These are phyloP conservation scores for Sporothrix sp. DNA, from an alignment of 2,329 filamentous ascomycete species.

Conservation along the genomic window DNA sequence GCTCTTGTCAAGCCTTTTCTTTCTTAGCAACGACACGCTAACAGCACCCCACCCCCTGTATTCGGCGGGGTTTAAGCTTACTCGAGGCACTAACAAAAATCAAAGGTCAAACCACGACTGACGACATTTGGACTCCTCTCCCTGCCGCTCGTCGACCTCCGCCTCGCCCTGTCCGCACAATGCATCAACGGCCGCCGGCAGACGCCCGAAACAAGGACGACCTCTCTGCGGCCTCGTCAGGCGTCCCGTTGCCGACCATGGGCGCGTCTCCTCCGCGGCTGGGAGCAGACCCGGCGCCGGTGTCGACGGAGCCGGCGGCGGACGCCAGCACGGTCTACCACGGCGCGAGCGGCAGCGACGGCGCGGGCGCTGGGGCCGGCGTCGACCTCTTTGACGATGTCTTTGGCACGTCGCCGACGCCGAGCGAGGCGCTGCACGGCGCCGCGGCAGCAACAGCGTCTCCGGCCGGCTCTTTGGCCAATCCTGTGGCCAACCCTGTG, in stretches of 20 bases:
- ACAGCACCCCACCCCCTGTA: too few species aligned
- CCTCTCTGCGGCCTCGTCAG: conserved; percentile 1
- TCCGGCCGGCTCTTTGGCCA: not conserved
- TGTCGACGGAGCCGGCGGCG: not conserved
- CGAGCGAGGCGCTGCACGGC: too few species aligned
- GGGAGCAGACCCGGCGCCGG: not conserved
- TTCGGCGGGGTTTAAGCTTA: too few species aligned
- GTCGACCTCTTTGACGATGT: conserved; percentile 18
- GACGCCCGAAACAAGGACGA: conserved; percentile 14
- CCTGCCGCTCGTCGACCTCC: too few species aligned
- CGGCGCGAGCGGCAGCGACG: not conserved
- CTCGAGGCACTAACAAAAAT: too few species aligned
- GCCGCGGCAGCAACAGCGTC: not conserved
- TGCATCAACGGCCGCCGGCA: conserved; percentile 17
- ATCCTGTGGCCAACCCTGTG: not conserved
- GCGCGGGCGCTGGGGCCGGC: not conserved
- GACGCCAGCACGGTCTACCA: not conserved
- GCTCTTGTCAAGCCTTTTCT: too few species aligned
- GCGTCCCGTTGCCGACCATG: not conserved
- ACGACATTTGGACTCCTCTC: not conserved
- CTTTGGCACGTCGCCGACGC: conserved; percentile 13
- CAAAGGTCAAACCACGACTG: too few species aligned
- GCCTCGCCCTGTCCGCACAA: too few species aligned
- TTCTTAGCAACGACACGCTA: too few species aligned
- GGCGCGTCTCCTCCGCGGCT: not conserved